Percentiles rank a stretch among this genome's conserved stretches.
Evolutionary conservation across 139 green algal genomes (phyloP).

Genomic region (Picochlorum sp.): DNA sequence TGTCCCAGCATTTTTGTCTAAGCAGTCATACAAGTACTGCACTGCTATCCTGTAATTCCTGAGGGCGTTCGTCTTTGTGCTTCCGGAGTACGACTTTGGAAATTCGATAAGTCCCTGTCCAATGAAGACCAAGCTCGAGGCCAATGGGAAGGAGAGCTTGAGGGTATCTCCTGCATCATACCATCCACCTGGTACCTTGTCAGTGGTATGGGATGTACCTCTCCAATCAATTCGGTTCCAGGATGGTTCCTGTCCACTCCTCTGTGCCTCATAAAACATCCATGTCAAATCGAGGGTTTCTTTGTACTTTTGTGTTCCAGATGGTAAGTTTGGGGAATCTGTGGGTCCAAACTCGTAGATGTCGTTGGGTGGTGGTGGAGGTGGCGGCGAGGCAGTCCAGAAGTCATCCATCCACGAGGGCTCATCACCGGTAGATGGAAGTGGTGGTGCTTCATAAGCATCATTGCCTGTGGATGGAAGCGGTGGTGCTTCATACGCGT

Average conservation of each 20-base stretch:
- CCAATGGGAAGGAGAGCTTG: conserved; percentile 52
- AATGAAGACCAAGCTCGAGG: conserved; percentile 37
- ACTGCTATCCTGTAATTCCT: conserved; percentile 5
- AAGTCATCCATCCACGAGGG: background rate
- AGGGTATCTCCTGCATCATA: conserved; percentile 39
- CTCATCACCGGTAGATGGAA: background rate
- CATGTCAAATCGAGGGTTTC: conserved; percentile 26
- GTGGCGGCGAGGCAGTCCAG: background rate
- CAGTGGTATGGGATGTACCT: conserved; percentile 24
- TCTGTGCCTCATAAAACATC: conserved; percentile 43
- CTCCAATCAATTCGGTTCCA: conserved; percentile 43
- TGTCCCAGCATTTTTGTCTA: background rate
- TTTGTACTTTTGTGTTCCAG: conserved; percentile 20
- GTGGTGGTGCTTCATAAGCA: background rate
- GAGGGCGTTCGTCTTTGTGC: conserved; percentile 4
- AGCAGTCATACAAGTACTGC: conserved; percentile 11
- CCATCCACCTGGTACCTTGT: conserved; percentile 16
- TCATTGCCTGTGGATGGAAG: background rate
- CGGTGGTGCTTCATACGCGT: background rate
- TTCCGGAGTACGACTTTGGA: conserved; percentile 20
- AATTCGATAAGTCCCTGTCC: conserved; percentile 54
- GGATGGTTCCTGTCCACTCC: conserved; percentile 22
- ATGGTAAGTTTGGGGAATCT: background rate
- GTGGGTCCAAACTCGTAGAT: conserved; percentile 2
- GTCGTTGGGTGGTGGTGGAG: conserved; percentile 2